Percentiles rank a stretch among this genome's conserved stretches.
Evolutionary conservation across 2,329 filamentous ascomycete genomes (phyloP).

Genomic region (Ascochyta viciae-villosae): DNA sequence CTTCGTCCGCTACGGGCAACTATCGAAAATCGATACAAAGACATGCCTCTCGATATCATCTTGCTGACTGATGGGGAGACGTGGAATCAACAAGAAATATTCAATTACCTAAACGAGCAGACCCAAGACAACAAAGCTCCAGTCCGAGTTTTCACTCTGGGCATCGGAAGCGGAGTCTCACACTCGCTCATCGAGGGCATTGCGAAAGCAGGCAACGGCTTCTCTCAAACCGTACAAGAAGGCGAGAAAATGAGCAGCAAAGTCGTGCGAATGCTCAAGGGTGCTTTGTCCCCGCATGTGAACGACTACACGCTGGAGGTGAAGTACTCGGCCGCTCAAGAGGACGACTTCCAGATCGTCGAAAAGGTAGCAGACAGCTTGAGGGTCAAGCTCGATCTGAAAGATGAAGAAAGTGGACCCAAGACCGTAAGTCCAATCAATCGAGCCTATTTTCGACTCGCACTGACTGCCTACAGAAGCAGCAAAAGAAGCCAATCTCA

Average conservation of each 20-base stretch:
- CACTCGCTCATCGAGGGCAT: slow-evolving; percentile 66
- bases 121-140: slow-evolving; percentile 51
- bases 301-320: slow-evolving; percentile 69
- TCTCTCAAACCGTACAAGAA: slow-evolving; percentile 66
- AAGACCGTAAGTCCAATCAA: slow-evolving; percentile 4
- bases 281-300: slow-evolving; percentile 70
- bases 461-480: neutral
- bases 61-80: slow-evolving; percentile 65
- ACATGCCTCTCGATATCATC: slow-evolving; percentile 61
- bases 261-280: slow-evolving; percentile 77
- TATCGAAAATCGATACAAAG: slow-evolving; percentile 55
- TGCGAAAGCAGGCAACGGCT: slow-evolving; percentile 64
- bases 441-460: neutral
- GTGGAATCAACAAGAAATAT: slow-evolving; percentile 57
- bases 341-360: slow-evolving; percentile 68
- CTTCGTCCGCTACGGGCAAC: slow-evolving; percentile 55
- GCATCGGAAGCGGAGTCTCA: slow-evolving; percentile 63
- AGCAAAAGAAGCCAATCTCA: slow-evolving; percentile 32
- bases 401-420: slow-evolving; percentile 17
- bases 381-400: slow-evolving; percentile 47
- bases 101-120: slow-evolving; percentile 56
- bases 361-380: slow-evolving; percentile 63
- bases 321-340: slow-evolving; percentile 56
- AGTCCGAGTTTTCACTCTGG: slow-evolving; percentile 64
- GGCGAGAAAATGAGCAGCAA: slow-evolving; percentile 73